Conservation (phyloP, 2,329 filamentous ascomycete genomes). For the Aspergillus awamori region DNA sequence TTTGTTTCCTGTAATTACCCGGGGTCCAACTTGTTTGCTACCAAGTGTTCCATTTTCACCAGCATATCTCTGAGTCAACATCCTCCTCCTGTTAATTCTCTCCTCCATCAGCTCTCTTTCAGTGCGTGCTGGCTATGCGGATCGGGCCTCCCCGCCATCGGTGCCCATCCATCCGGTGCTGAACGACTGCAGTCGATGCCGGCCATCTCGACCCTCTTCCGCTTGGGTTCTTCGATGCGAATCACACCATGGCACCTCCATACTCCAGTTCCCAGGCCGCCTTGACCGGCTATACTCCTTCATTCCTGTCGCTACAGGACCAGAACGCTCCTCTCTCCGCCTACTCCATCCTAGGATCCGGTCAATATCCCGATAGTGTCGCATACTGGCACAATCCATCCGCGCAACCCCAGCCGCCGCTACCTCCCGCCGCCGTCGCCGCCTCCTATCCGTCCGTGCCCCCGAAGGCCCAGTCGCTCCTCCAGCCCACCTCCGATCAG, state of each 20-base stretch:
- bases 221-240: conserved; percentile 24
- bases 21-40: too few species aligned
- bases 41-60: not conserved
- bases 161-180: conserved; percentile 14
- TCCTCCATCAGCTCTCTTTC: not conserved
- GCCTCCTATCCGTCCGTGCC: conserved; percentile 25
- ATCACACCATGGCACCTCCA: conserved; percentile 35
- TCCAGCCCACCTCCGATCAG: conserved; percentile 58
- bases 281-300: conserved; percentile 31
- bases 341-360: conserved; percentile 38
- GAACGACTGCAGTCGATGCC: conserved; percentile 23
- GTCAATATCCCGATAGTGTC: conserved; percentile 46
- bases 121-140: not conserved
- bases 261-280: conserved; percentile 34
- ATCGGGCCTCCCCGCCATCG: conserved; percentile 8
- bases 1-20: not conserved
- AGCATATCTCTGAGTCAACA: not conserved
- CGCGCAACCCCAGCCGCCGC: conserved; percentile 23
- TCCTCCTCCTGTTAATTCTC: conserved; percentile 2
- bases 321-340: conserved; percentile 32
- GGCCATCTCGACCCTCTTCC: conserved; percentile 9
- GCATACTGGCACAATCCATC: conserved; percentile 48
- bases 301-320: conserved; percentile 28
- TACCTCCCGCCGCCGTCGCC: conserved; percentile 14
- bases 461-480: conserved; percentile 34